Evolutionary conservation across 805 yeast species (phyloP).

Genomic region (Ascoidea asiatica): DNA sequence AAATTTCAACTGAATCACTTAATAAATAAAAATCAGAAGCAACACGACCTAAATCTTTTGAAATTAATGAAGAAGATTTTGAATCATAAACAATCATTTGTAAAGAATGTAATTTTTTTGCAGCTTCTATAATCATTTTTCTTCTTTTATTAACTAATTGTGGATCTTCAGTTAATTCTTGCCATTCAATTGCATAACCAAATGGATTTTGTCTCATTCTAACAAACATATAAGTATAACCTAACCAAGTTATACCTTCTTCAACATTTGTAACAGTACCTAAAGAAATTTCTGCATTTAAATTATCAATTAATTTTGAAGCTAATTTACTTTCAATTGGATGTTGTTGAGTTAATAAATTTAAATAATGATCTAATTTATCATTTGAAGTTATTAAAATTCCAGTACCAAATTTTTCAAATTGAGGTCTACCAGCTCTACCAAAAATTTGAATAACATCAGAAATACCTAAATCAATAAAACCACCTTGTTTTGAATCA

Average conservation of each 20-base stretch:
- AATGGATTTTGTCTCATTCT: slow-evolving; percentile 92
- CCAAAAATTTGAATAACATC: slow-evolving; percentile 98
- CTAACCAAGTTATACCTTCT: slow-evolving; percentile 96
- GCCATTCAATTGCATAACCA: slow-evolving; percentile 84
- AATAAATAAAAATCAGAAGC: slow-evolving; percentile 89
- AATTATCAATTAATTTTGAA: slow-evolving; percentile 72
- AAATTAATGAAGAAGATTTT: slow-evolving; percentile 56
- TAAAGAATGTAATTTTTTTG: slow-evolving; percentile 65
- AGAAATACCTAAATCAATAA: slow-evolving; percentile 82
- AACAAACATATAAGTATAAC: slow-evolving; percentile 88
- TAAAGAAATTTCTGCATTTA: slow-evolving; percentile 90
- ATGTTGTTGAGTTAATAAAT: slow-evolving; percentile 82
- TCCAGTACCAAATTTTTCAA: slow-evolving; percentile 86
- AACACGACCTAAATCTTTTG: slow-evolving; percentile 87
- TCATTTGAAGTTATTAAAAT: slow-evolving; percentile 76
- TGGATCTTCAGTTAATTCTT: slow-evolving; percentile 74
- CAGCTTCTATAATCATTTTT: slow-evolving; percentile 66
- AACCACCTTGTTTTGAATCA: slow-evolving; percentile 91
- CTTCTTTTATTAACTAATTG: slow-evolving; percentile 59
- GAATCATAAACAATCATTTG: slow-evolving; percentile 95
- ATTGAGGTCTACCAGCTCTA: slow-evolving; percentile 98
- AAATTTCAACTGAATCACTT: slow-evolving; percentile 76
- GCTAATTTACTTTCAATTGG: slow-evolving; percentile 84
- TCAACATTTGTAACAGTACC: slow-evolving; percentile 93
- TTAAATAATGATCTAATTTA: slow-evolving; percentile 74